phyloP scores from a whole-genome alignment of 2,329 filamentous ascomycete species.

The Calycina herbarum region DNA sequence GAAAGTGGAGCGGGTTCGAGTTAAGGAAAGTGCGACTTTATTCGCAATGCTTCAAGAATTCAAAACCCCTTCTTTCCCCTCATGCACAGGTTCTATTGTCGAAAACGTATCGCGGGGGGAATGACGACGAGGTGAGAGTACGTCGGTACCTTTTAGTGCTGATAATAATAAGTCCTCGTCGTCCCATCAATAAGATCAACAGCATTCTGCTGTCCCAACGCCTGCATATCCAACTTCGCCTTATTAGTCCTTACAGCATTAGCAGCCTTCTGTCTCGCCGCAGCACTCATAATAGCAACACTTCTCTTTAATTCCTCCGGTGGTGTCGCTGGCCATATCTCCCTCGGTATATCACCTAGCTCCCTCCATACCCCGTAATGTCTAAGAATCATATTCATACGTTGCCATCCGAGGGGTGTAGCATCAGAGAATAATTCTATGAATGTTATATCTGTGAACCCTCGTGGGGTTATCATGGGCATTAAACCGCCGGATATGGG shows the following conservation, averaged over 20 bases:
- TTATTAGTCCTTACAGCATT: slow-evolving; percentile 3
- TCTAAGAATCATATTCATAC: slow-evolving; percentile 13
- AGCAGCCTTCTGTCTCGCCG: not conserved
- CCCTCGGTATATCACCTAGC: slow-evolving; percentile 17
- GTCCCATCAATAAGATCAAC: slow-evolving; percentile 29
- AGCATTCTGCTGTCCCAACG: slow-evolving; percentile 10
- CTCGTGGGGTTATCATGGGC: slow-evolving; percentile 55
- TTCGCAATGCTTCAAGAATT: too few species aligned
- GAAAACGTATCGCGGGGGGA: too few species aligned
- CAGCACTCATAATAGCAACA: slow-evolving; percentile 9
- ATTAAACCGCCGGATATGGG: slow-evolving; percentile 15
- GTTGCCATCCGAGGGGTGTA: slow-evolving; percentile 9
- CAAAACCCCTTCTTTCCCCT: too few species aligned
- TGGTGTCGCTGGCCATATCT: slow-evolving; percentile 13
- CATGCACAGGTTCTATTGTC: too few species aligned
- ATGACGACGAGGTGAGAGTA: too few species aligned
- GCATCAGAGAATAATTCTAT: slow-evolving; percentile 14
- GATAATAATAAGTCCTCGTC: slow-evolving; percentile 43
- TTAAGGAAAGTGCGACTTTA: too few species aligned
- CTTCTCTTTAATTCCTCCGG: slow-evolving; percentile 13
- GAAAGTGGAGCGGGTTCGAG: too few species aligned
- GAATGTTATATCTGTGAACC: slow-evolving; percentile 53
- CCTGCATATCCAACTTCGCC: slow-evolving; percentile 5
- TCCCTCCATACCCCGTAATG: slow-evolving; percentile 18
- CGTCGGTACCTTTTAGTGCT: slow-evolving; percentile 24